A percentile compares a stretch with the other conserved stretches of the same genome.
phyloP scores from a whole-genome alignment of 305 asterid species.

The Caryopteris hybrid region DNA sequence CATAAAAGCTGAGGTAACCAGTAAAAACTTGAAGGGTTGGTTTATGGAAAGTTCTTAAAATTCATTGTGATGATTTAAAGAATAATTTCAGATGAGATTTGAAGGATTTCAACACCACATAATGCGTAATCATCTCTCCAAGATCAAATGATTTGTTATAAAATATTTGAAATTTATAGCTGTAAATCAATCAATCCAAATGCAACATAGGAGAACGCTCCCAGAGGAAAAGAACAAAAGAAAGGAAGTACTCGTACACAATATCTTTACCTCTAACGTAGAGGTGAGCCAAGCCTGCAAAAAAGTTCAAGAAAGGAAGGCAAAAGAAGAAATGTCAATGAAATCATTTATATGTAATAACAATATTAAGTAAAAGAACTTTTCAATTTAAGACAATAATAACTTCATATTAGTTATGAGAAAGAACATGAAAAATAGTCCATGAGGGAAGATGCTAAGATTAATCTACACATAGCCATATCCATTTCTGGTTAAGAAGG shows the following conservation, averaged over 20 bases:
- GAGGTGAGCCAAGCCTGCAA: slow-evolving; percentile 83
- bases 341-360: background rate
- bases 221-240: background rate
- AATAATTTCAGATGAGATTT: background rate
- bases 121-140: background rate
- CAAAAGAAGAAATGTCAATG: slow-evolving; percentile 19
- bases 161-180: background rate
- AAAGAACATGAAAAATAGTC: background rate
- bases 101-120: background rate
- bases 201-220: background rate
- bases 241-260: background rate
- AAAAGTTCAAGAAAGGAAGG: background rate
- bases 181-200: background rate
- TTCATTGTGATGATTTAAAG: background rate
- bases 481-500: background rate
- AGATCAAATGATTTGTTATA: background rate
- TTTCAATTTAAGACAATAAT: background rate
- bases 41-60: too few species aligned
- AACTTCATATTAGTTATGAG: background rate
- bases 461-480: background rate
- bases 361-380: background rate
- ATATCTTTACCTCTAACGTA: slow-evolving; percentile 48
- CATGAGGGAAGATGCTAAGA: background rate
- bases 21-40: too few species aligned
- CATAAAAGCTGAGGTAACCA: background rate